A percentile compares a stretch with the other conserved stretches of the same genome.
These are phyloP conservation scores for Cystoderma amianthinum DNA, from an alignment of 768 basidiomycete genomes.

Conservation along the genomic window DNA sequence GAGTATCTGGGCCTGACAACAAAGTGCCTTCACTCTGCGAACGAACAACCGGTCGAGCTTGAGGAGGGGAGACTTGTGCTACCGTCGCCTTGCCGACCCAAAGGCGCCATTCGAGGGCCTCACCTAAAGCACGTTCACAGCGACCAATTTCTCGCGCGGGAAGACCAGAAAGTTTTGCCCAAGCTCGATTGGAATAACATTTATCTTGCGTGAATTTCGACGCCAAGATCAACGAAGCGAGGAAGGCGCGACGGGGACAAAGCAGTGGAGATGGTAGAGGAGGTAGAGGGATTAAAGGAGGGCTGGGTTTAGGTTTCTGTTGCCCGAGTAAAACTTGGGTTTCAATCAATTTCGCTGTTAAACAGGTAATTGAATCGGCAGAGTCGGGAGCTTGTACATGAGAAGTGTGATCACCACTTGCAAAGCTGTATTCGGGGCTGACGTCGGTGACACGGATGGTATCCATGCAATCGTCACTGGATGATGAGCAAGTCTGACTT, in stretches of 20 bases:
- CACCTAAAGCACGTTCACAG: slow-evolving; percentile 84
- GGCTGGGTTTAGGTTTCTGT: slow-evolving; percentile 4
- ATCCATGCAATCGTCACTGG: slow-evolving; percentile 23
- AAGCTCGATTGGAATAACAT: slow-evolving; percentile 89
- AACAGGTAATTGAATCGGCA: not conserved
- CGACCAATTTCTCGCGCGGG: slow-evolving; percentile 79
- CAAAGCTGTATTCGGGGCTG: slow-evolving; percentile 10
- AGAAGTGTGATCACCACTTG: not conserved
- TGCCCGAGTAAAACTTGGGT: not conserved
- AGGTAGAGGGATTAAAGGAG: slow-evolving; percentile 15
- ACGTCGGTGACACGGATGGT: slow-evolving; percentile 36
- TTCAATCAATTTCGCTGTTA: not conserved
- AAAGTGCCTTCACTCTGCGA: slow-evolving; percentile 44
- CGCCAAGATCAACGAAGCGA: slow-evolving; percentile 83
- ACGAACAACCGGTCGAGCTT: slow-evolving; percentile 33
- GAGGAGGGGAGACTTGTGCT: slow-evolving; percentile 12
- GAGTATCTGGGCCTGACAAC: slow-evolving; percentile 8
- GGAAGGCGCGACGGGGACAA: slow-evolving; percentile 84
- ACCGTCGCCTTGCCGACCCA: slow-evolving; percentile 75
- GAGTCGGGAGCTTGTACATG: not conserved
- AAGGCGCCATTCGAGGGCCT: slow-evolving; percentile 84
- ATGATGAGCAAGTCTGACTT: slow-evolving; percentile 9
- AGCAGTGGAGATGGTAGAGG: slow-evolving; percentile 73
- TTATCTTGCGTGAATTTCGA: slow-evolving; percentile 93
- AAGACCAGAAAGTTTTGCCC: slow-evolving; percentile 91